Evolutionary conservation across 495 filamentous ascomycete species (phyloP).

Genomic region (Pyronema domesticum): DNA sequence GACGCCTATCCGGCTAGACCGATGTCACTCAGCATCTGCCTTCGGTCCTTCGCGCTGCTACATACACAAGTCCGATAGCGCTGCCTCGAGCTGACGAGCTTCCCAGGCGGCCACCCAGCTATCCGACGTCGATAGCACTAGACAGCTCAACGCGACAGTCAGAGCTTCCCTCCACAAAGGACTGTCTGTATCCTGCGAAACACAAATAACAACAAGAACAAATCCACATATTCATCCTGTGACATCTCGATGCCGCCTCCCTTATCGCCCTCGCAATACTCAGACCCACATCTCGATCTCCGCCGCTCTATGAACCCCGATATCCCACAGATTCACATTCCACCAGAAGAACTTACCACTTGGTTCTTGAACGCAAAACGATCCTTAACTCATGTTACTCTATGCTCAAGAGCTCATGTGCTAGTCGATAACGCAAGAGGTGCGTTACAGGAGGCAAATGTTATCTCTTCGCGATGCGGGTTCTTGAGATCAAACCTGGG

Average conservation of each 20-base stretch:
- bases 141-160: too few relatives aligned
- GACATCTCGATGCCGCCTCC: neutral
- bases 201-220: too few relatives aligned
- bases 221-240: neutral
- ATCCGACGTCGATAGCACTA: too few relatives aligned
- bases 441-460: slow-evolving; percentile 61
- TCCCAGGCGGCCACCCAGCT: too few relatives aligned
- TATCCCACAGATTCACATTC: neutral
- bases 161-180: too few relatives aligned
- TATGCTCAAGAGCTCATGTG: slow-evolving; percentile 75
- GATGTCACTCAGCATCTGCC: too few relatives aligned
- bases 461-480: slow-evolving; percentile 55
- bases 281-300: neutral
- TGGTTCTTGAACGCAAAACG: slow-evolving; percentile 67
- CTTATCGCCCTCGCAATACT: neutral
- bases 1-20: too few relatives aligned
- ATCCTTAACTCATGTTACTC: slow-evolving; percentile 66
- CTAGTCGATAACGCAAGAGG: slow-evolving; percentile 60
- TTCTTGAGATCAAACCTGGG: slow-evolving; percentile 58
- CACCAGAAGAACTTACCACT: slow-evolving; percentile 18
- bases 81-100: too few relatives aligned
- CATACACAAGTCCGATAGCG: too few relatives aligned
- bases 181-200: too few relatives aligned
- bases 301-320: neutral
- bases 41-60: too few relatives aligned